Evolutionary conservation across 2,329 filamentous ascomycete species (phyloP).

Genomic region (Colletotrichum orchidophilum): DNA sequence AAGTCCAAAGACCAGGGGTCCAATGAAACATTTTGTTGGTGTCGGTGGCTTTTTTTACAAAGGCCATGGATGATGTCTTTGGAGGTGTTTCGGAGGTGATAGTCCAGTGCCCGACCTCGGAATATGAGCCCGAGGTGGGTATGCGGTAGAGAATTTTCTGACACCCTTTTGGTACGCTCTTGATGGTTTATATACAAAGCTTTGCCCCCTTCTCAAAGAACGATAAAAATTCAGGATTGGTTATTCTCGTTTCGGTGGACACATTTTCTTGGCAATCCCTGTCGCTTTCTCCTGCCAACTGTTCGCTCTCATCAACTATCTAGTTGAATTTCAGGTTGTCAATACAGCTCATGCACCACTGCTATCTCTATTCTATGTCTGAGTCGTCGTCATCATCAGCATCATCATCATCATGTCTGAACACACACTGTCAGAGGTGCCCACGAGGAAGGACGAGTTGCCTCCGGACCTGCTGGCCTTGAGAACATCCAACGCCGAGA

Average conservation of each 20-base stretch:
- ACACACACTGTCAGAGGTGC: constrained; percentile 19
- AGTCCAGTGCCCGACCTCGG: constrained; percentile 24
- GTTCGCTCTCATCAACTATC: neutral
- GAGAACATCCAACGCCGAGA: constrained; percentile 29
- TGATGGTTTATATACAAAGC: constrained; percentile 16
- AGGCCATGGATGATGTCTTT: constrained; percentile 9
- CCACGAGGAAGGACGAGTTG: constrained; percentile 17
- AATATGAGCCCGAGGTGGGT: constrained; percentile 8
- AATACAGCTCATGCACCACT: constrained; percentile 8
- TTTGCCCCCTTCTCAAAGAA: neutral
- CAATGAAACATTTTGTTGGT: constrained; percentile 2
- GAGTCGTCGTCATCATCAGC: neutral
- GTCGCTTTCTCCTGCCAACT: neutral
- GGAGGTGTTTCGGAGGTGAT: constrained; percentile 1
- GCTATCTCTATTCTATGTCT: neutral
- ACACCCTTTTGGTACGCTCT: neutral
- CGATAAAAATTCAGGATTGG: neutral
- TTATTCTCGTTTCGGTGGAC: constrained; percentile 1
- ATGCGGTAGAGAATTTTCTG: constrained; percentile 3
- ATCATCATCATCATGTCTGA: constrained; percentile 16
- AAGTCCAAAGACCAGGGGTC: neutral
- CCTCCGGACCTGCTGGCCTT: constrained; percentile 17
- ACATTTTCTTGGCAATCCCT: constrained; percentile 1
- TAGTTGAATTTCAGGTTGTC: constrained; percentile 9
- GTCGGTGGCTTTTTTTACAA: neutral